Conservation (phyloP, 768 basidiomycete species). For the Lentinula sp. region DNA sequence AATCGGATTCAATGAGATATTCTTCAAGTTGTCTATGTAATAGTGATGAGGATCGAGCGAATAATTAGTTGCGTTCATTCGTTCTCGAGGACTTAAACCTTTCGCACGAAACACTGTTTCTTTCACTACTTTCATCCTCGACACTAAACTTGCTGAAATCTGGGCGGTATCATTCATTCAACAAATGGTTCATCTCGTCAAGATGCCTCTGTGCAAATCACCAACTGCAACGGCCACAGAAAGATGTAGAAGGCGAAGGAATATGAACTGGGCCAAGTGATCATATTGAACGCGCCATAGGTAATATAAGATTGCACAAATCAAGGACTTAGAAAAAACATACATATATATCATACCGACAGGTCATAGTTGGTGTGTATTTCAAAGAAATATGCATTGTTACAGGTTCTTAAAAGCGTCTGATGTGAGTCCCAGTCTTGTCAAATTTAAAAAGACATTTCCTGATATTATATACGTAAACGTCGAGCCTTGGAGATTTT, state of each 20-base stretch:
- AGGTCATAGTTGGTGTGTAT: slow-evolving; percentile 9
- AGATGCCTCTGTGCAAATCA: not conserved
- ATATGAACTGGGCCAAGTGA: too few relatives aligned
- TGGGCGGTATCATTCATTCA: not conserved
- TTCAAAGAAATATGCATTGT: too few relatives aligned
- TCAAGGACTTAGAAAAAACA: slow-evolving; percentile 1
- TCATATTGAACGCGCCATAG: slow-evolving; percentile 5
- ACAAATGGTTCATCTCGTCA: not conserved
- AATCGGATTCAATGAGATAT: too few relatives aligned
- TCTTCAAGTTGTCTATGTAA: too few relatives aligned
- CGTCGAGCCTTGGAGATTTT: slow-evolving; percentile 5
- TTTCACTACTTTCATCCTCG: slow-evolving; percentile 5
- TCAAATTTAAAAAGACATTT: not conserved
- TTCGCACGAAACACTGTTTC: not conserved
- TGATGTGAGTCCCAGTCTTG: not conserved
- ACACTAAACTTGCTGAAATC: not conserved
- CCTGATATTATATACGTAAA: not conserved
- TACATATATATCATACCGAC: slow-evolving; percentile 8
- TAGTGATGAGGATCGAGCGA: too few relatives aligned
- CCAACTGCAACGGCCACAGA: too few relatives aligned
- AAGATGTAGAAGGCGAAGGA: too few relatives aligned
- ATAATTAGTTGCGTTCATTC: not conserved
- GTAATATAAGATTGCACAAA: slow-evolving; percentile 1
- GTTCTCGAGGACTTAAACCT: not conserved
- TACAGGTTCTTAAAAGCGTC: not conserved